Percentiles rank a stretch among this genome's conserved stretches.
Conservation (phyloP, 208 protist genomes). For the Acanthamoeba polyphaga region DNA sequence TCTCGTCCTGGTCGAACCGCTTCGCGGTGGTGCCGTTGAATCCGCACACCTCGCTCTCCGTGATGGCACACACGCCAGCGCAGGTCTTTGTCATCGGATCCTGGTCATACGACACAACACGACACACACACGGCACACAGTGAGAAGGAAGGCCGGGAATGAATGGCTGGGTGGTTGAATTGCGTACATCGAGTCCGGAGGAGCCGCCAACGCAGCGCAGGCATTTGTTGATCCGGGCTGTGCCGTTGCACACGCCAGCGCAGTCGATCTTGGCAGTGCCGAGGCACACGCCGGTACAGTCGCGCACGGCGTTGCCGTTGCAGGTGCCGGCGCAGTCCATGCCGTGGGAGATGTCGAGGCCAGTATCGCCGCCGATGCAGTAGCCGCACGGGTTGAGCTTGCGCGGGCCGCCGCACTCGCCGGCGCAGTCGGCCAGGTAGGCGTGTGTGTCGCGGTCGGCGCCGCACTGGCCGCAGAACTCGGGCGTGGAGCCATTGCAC, state of each 20-base stretch:
- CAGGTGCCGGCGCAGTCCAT: not conserved
- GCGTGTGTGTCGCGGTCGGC: slow-evolving; percentile 2
- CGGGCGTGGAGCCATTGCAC: slow-evolving; percentile 47
- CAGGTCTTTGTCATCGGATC: not conserved
- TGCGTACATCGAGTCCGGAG: not conserved
- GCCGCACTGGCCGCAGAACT: not conserved
- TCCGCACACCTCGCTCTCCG: not conserved
- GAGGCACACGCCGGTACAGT: not conserved
- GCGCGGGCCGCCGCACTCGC: not conserved
- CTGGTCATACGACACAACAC: not conserved
- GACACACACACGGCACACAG: not conserved
- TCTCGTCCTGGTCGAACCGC: not conserved
- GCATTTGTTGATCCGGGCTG: not conserved
- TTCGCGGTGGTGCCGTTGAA: not conserved
- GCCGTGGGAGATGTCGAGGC: not conserved
- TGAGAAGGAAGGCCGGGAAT: not conserved
- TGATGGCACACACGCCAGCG: slow-evolving; percentile 11
- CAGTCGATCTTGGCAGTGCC: slow-evolving; percentile 18
- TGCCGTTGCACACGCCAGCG: not conserved
- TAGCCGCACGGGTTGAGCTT: not conserved
- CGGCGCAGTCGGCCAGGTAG: slow-evolving; percentile 39
- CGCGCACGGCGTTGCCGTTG: not conserved
- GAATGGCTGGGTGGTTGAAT: too few species aligned
- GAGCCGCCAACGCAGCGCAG: slow-evolving; percentile 13
- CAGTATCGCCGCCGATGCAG: not conserved